These are phyloP conservation scores for Novymonas esmeraldas DNA, from an alignment of 208 protist genomes.

Conservation along the genomic window DNA sequence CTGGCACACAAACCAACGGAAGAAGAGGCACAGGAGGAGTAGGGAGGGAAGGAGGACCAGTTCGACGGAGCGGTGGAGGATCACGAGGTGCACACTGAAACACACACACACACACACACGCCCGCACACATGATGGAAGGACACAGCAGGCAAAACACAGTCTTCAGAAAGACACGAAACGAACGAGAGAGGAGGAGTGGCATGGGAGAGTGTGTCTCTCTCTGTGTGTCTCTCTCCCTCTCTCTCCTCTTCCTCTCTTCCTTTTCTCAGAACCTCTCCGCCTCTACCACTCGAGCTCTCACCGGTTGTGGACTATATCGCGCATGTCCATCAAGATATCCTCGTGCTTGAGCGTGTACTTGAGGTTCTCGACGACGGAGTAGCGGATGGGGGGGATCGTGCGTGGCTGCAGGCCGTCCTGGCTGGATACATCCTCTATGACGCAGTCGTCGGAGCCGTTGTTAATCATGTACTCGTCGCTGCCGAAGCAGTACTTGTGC, in stretches of 20 bases:
- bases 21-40: no score
- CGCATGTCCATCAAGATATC: slow-evolving; percentile 79
- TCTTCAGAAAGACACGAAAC: no score
- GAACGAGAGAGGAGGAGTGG: no score
- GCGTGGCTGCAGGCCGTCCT: slow-evolving; percentile 34
- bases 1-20: no score
- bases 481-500: slow-evolving; percentile 92
- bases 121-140: neutral
- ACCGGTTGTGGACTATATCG: slow-evolving; percentile 79
- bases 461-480: slow-evolving; percentile 69
- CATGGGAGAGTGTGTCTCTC: no score
- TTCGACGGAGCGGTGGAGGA: neutral
- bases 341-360: slow-evolving; percentile 85
- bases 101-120: neutral
- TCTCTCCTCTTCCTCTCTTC: neutral
- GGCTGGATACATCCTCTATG: slow-evolving; percentile 33
- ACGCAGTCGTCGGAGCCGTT: slow-evolving; percentile 21
- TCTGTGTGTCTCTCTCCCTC: slow-evolving; percentile 1
- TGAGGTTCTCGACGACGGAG: slow-evolving; percentile 76
- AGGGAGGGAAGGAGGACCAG: neutral
- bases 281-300: no score
- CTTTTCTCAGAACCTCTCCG: neutral
- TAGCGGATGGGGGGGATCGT: slow-evolving; percentile 75
- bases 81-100: neutral
- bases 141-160: no score